Evolutionary conservation across 805 yeast genomes (phyloP).

Genomic region (Myxozyma mucilagina): DNA sequence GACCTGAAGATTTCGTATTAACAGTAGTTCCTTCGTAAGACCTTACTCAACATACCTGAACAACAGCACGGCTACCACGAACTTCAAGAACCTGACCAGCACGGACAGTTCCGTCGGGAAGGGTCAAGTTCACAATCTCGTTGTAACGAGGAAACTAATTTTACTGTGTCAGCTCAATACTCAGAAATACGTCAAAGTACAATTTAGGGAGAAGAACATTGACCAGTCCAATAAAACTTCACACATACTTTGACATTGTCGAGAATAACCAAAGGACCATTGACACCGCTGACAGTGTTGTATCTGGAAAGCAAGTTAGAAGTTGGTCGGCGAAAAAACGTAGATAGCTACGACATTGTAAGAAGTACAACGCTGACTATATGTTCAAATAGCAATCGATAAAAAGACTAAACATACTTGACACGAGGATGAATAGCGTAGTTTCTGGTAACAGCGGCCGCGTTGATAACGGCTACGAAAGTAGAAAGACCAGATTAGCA

Average conservation of each 20-base stretch:
- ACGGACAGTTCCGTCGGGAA: conserved; percentile 92
- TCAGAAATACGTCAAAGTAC: neutral
- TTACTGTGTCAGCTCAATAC: neutral
- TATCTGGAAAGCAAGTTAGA: conserved; percentile 53
- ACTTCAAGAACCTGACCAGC: conserved; percentile 99
- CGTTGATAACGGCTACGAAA: conserved; percentile 33
- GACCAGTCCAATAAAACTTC: neutral
- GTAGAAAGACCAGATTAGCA: conserved; percentile 2
- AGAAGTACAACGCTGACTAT: neutral
- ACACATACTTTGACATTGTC: conserved; percentile 63
- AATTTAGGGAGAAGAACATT: neutral
- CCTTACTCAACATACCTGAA: conserved; percentile 53
- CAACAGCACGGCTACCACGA: conserved; percentile 94
- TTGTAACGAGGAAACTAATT: conserved; percentile 74
- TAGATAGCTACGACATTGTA: too few relatives aligned
- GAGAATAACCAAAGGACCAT: conserved; percentile 93
- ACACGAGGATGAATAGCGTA: conserved; percentile 34
- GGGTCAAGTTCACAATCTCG: conserved; percentile 93
- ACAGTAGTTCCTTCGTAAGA: neutral
- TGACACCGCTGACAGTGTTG: conserved; percentile 97
- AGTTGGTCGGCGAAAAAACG: too few relatives aligned
- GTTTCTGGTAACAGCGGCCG: conserved; percentile 36
- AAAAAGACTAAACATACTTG: conserved; percentile 28
- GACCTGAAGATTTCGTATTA: conserved; percentile 45
- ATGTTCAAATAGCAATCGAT: neutral